These are phyloP conservation scores for Potentilla sterilis DNA, from an alignment of 306 rosid species.

Conservation along the genomic window DNA sequence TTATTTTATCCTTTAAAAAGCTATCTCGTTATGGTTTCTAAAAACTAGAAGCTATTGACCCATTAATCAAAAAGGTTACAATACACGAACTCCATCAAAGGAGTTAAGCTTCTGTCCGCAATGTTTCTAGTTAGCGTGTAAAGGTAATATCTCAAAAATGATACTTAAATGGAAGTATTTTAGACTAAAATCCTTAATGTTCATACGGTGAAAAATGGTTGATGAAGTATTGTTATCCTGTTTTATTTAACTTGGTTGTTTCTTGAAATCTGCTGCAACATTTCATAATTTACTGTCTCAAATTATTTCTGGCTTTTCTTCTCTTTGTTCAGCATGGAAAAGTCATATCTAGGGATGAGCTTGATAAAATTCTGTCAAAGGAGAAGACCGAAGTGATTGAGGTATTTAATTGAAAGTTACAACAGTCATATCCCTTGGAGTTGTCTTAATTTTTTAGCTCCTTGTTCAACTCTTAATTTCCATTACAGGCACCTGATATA, in stretches of 20 bases:
- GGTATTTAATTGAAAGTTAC: constrained; percentile 42
- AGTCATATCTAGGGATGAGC: constrained; percentile 84
- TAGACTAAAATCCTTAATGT: background rate
- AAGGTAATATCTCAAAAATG: background rate
- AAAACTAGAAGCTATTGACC: background rate
- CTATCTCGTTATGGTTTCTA: background rate
- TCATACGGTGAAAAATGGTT: background rate
- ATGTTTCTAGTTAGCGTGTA: background rate
- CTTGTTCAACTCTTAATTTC: constrained; percentile 24
- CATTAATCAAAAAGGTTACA: background rate
- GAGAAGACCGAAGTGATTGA: constrained; percentile 70
- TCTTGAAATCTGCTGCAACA: background rate
- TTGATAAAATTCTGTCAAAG: constrained; percentile 58
- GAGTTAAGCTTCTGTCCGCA: background rate
- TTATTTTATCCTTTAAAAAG: background rate
- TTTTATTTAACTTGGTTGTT: background rate
- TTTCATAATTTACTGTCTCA: background rate
- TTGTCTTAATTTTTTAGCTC: background rate
- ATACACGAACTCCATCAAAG: background rate
- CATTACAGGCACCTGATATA: constrained; percentile 60
- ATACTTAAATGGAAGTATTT: background rate
- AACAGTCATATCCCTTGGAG: background rate
- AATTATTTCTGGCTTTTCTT: constrained; percentile 27
- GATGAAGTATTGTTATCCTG: constrained; percentile 8
- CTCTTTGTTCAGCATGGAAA: constrained; percentile 69